These are phyloP conservation scores for Neofusicoccum sp. DNA, from an alignment of 2,329 filamentous ascomycete genomes.

Conservation along the genomic window DNA sequence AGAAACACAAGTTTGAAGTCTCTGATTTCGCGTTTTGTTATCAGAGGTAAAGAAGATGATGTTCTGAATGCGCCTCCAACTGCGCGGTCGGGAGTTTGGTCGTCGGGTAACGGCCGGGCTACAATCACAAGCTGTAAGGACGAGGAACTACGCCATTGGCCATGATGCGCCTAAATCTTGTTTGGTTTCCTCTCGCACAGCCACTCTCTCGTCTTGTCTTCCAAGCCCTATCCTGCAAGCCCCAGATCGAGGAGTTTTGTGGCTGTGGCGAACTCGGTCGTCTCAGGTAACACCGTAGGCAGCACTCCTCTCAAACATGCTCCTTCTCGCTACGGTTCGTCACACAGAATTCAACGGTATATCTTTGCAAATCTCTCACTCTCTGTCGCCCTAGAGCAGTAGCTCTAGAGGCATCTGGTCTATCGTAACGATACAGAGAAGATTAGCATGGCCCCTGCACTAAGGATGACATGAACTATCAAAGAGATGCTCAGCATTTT, in stretches of 20 bases:
- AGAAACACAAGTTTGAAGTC: neutral
- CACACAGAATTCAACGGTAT: neutral
- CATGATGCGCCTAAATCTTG: too few relatives aligned
- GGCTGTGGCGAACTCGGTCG: too few relatives aligned
- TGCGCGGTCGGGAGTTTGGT: neutral
- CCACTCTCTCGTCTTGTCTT: too few relatives aligned
- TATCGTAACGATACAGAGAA: conserved; percentile 44
- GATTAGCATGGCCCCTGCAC: conserved; percentile 63
- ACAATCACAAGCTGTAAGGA: too few relatives aligned
- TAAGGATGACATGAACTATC: conserved; percentile 56
- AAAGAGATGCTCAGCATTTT: too few relatives aligned
- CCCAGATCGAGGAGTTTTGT: too few relatives aligned
- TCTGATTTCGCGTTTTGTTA: neutral
- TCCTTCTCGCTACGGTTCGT: neutral
- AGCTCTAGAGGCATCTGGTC: neutral
- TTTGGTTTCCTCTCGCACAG: too few relatives aligned
- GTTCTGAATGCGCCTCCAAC: neutral
- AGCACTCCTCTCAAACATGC: too few relatives aligned
- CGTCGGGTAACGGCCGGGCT: neutral
- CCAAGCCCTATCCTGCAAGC: too few relatives aligned
- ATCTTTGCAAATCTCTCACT: neutral
- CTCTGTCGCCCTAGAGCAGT: neutral
- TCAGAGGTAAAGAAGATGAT: too few relatives aligned
- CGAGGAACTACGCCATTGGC: too few relatives aligned
- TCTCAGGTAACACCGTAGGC: too few relatives aligned